These are phyloP conservation scores for Phytopythium sindhum DNA, from an alignment of 352 stramenopile genomes.

Conservation along the genomic window DNA sequence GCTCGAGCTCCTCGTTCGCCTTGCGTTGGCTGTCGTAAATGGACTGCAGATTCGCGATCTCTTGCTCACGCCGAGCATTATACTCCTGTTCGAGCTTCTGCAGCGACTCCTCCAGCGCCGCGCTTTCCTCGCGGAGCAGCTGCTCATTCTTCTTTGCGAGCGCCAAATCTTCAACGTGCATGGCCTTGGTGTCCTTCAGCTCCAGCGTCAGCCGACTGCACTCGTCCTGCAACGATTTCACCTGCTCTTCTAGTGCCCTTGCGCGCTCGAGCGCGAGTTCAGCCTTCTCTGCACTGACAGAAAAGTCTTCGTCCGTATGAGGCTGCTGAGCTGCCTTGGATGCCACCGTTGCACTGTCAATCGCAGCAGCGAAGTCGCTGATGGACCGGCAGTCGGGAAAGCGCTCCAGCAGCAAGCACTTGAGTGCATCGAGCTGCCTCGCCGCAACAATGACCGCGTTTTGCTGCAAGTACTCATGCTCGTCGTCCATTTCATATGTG, in stretches of 20 bases:
- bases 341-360: not conserved
- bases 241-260: conserved; percentile 8
- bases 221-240: conserved; percentile 18
- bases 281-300: conserved; percentile 6
- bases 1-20: conserved; percentile 41
- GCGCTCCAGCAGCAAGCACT: conserved; percentile 10
- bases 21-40: conserved; percentile 31
- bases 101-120: conserved; percentile 29
- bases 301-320: not conserved
- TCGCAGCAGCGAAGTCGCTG: not conserved
- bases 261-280: conserved; percentile 14
- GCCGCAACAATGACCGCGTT: conserved; percentile 12
- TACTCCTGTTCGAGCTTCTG: conserved; percentile 31
- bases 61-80: conserved; percentile 25
- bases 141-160: conserved; percentile 23
- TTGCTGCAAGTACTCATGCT: conserved; percentile 8
- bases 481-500: conserved; percentile 3
- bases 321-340: not conserved
- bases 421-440: conserved; percentile 19
- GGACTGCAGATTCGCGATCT: conserved; percentile 32
- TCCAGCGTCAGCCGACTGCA: conserved; percentile 16
- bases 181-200: conserved; percentile 15
- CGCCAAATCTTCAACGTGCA: conserved; percentile 21
- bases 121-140: conserved; percentile 35
- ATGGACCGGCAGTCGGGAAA: conserved; percentile 11